Evolutionary conservation across 768 basidiomycete species (phyloP).

Genomic region (Panaeolus cyanescens): DNA sequence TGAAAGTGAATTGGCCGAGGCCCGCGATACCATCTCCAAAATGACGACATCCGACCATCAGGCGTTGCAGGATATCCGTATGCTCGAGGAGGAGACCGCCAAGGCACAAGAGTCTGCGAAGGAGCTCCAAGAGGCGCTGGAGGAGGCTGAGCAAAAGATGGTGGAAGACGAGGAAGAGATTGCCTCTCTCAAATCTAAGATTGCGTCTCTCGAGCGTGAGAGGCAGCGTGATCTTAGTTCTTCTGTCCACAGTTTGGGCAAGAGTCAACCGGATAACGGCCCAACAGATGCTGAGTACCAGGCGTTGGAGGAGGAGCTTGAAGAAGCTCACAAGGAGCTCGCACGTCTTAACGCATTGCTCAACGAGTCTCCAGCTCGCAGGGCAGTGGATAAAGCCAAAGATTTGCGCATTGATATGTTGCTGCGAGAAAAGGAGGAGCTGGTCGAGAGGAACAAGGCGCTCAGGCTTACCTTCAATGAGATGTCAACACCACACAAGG

Average conservation of each 20-base stretch:
- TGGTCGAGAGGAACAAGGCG: slow-evolving; percentile 68
- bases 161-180: slow-evolving; percentile 57
- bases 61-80: slow-evolving; percentile 47
- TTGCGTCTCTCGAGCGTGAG: slow-evolving; percentile 61
- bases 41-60: slow-evolving; percentile 48
- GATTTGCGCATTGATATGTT: slow-evolving; percentile 76
- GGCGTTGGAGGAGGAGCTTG: slow-evolving; percentile 73
- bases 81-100: slow-evolving; percentile 53
- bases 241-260: slow-evolving; percentile 25
- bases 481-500: slow-evolving; percentile 58
- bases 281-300: slow-evolving; percentile 59
- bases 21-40: slow-evolving; percentile 46
- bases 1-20: slow-evolving; percentile 53
- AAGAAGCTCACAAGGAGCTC: slow-evolving; percentile 76
- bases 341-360: slow-evolving; percentile 67
- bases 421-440: slow-evolving; percentile 74
- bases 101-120: slow-evolving; percentile 55
- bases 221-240: slow-evolving; percentile 32
- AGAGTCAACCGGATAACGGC: slow-evolving; percentile 27
- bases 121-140: slow-evolving; percentile 77
- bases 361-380: slow-evolving; percentile 71
- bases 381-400: slow-evolving; percentile 77
- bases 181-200: slow-evolving; percentile 48
- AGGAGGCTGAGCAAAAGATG: slow-evolving; percentile 75
- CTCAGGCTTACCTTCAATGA: slow-evolving; percentile 55